Evolutionary conservation across 1,284 basidiomycete species (phyloP), one percentile per base, ranked within the genome.

Genomic region (Cerioporus squamosus): DNA sequence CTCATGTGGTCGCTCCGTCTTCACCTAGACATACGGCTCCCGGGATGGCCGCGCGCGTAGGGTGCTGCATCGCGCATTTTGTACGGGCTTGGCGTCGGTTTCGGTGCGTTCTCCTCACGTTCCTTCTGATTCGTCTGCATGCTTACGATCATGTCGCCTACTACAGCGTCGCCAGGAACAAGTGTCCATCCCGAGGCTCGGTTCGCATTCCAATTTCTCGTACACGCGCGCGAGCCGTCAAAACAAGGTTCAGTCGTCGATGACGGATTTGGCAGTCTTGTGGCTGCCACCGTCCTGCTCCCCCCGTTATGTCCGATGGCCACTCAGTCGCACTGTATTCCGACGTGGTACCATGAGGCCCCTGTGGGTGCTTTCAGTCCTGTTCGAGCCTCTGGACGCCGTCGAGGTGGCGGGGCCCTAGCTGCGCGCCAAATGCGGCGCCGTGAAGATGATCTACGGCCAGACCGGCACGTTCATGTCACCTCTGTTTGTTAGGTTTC

Each of bases 241-340:
- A 48, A 45, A 20, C 43, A 12, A 15, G 15, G 24, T 17, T 53
- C 45, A 49, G 12, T 23, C 43, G 18, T 38, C 54, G 31, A 14
- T 12, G 31, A 36, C 51, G 20, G 3, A 56, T 43, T 22, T 29
- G 54, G 59, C 54, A 56, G 36, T 50, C 51, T 36, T 36, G 33
- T 36, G 33, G 33, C 33, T 10, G 33, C 33, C 33, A 36, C 33
- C 33, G 20, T 60, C 24, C 42, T 46, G 51, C 46, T 53, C 26
- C 22, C 51, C 53, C 31, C 24, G 40, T 44, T 42, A 36, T 23
- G 14, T 29, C 51, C 55, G 44, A 20, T 50, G 22, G 44, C 22
- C 31, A 17, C 22, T 20, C 15, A 26, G n/a, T 42, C 29, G 12
- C 22, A 29, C 10, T 49, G 45, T 46, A 31, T 31, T 38, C 47